These are phyloP conservation scores for Nitzschia palea DNA, from an alignment of 108 stramenopile species.

Conservation along the genomic window DNA sequence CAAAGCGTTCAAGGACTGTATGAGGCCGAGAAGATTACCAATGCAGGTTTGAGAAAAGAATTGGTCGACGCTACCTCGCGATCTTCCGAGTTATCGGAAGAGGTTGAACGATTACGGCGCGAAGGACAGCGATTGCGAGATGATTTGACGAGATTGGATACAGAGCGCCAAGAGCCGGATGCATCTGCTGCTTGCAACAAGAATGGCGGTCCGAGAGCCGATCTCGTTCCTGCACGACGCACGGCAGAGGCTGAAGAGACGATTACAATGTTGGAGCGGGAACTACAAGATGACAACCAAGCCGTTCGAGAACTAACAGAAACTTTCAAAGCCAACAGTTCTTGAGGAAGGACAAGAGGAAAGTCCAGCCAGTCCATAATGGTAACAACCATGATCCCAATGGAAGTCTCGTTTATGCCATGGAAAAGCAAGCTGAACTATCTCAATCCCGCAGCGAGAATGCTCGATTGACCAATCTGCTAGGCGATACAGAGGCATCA, in stretches of 20 bases:
- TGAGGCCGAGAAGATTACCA: constrained; percentile 35
- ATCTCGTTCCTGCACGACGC: neutral
- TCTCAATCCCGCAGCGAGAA: constrained; percentile 84
- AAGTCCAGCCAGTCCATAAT: neutral
- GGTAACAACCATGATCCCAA: constrained; percentile 4
- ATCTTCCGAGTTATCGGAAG: constrained; percentile 38
- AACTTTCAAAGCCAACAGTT: constrained; percentile 60
- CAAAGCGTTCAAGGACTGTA: constrained; percentile 17
- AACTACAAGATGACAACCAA: constrained; percentile 73
- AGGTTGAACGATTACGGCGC: constrained; percentile 35
- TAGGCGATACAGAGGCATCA: constrained; percentile 73
- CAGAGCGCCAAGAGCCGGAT: constrained; percentile 5
- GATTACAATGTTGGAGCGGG: constrained; percentile 78
- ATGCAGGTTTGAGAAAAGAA: constrained; percentile 18
- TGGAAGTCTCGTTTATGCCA: constrained; percentile 77
- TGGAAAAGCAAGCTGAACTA: constrained; percentile 89
- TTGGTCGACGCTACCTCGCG: neutral
- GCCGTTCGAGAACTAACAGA: constrained; percentile 80
- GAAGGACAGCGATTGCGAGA: constrained; percentile 35
- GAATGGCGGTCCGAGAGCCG: neutral
- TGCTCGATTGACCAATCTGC: constrained; percentile 69
- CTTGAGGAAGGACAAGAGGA: no score
- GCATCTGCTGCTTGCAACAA: neutral
- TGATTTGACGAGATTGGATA: constrained; percentile 15
- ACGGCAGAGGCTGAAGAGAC: constrained; percentile 64